Base-by-base conservation (phyloP, 1,139 yeast genomes). In the Yamadazyma buinensis region DNA sequence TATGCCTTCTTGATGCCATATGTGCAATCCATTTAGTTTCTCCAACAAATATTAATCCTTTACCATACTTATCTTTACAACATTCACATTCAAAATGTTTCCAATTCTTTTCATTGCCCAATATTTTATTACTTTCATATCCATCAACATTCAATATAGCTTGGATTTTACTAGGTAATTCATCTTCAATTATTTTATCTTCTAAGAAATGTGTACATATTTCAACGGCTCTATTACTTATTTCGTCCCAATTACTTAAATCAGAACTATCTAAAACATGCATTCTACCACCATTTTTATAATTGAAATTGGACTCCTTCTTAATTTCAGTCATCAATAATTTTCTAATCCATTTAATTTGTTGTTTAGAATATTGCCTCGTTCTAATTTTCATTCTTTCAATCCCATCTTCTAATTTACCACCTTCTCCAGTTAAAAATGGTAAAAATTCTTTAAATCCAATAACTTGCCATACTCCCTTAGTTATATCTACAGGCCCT, bases 361-460 rank as follows among this genome's bases (percentile, higher is more conserved):
- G 99, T 43, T 75, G 76, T 42, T 82, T 81, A 2, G 97, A 95
- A 55, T 92, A 92, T 50, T 82, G 86, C 36, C 95, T 62, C 0
- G 99, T 92, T 28, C 85, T 68, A 2, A 77, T 64, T 54, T 92
- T 88, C 97, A 92, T 92, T 21, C 76, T 64, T 12, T 78, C 84
- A 2, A 84, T 63, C 23, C 29, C 29, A 20, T 41, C 46, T 7
- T 23, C 13, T 14, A 20, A 25, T 11, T 10, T n/a, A n/a, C 7
- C 19, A n/a, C 23, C 12, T 14, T 14, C 19, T 20, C 14, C 19
- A 15, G 31, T 23, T 5, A 92, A 57, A 83, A 88, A 90, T 0
- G 95, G 95, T 26, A 88, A 55, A 52, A 92, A 90, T 55, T 92
- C 97, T 51, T 87, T 86, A 56, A 87, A 92, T 2, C 99, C 99